Percentiles rank a stretch among this genome's conserved stretches.
These are phyloP conservation scores for Vitis cinerea DNA, from an alignment of 164 flowering plant species.

Conservation along the genomic window DNA sequence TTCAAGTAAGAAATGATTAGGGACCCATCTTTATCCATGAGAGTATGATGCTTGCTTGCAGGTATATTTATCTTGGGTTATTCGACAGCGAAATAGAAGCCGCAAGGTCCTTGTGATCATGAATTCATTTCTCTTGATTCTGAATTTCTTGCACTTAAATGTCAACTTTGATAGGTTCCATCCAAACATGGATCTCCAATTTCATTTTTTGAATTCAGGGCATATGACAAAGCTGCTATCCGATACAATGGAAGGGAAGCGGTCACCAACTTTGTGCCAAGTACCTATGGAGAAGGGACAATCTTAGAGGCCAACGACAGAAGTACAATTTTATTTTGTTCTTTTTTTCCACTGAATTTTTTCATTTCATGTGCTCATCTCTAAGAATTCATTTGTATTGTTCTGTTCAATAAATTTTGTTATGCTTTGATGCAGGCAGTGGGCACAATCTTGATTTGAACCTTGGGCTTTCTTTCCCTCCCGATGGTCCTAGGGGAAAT, in stretches of 20 bases:
- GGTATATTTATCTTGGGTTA: slow-evolving; percentile 92
- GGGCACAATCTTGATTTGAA: slow-evolving; percentile 59
- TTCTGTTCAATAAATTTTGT: neutral
- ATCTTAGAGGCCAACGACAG: slow-evolving; percentile 25
- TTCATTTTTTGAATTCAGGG: slow-evolving; percentile 55
- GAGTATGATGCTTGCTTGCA: slow-evolving; percentile 49
- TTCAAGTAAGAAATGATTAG: slow-evolving; percentile 1
- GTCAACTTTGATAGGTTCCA: slow-evolving; percentile 1
- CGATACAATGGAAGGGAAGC: slow-evolving; percentile 72
- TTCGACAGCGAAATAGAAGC: slow-evolving; percentile 87
- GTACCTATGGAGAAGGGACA: slow-evolving; percentile 45
- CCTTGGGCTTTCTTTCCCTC: slow-evolving; percentile 57
- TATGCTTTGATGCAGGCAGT: slow-evolving; percentile 26
- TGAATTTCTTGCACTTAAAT: slow-evolving; percentile 7
- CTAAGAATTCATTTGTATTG: neutral
- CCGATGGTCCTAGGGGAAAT: slow-evolving; percentile 27
- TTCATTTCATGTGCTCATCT: neutral
- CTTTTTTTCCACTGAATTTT: neutral
- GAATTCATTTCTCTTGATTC: slow-evolving; percentile 19
- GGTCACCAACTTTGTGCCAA: slow-evolving; percentile 68
- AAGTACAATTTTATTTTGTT: slow-evolving; percentile 22
- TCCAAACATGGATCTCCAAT: slow-evolving; percentile 18
- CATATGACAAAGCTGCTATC: slow-evolving; percentile 74
- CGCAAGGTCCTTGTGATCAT: slow-evolving; percentile 74
- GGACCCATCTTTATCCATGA: slow-evolving; percentile 14